Evolutionary conservation across 805 yeast species (phyloP), one percentile per base, ranked within the genome.

Genomic region (Candida boidinii): DNA sequence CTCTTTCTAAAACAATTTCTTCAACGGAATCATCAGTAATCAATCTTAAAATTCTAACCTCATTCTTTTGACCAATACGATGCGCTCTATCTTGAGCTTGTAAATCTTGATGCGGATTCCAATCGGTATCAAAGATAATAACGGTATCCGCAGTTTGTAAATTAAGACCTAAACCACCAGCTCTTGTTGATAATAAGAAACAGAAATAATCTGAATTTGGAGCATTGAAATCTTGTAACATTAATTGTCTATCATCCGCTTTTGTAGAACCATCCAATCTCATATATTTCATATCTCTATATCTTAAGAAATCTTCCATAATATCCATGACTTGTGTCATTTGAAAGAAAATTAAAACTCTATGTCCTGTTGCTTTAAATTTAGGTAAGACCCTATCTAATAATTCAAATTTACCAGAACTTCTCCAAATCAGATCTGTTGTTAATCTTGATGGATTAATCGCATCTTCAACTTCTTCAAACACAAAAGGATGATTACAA

Each of bases 81-180:
- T 83, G 94, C 1, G 94, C 94, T 64, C 94, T 70, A 58, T 83
- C 94, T 58, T 83, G 94, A 1, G 92, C 94, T 55, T 83, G 94
- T 50, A 83, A 71, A 74, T 83, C 94, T 57, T 83, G 94, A 60
- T 83, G 94, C 7, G 94, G 94, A 51, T 83, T 83, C 94, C 94
- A 83, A 61, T 83, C 94, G 12, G 90, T 80, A 54, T 83, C 94
- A 53, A 82, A 83, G 41, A 83, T 83, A 41, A 83, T 76, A 37
- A 83, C 94, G 0, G 94, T 83, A 53, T 83, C 94, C 4, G 94
- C 94, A 17, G 88, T 81, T 61, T 83, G 94, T 54, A 83, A 72
- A 56, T 83, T 83, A 49, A 83, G 68, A 51, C 94, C 94, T 47
- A 83, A 70, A 43, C 94, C 94, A 69, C 94, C 94, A 33, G 94